Base-by-base conservation (phyloP, 2,329 filamentous ascomycete genomes). In the Sphaerulina populicola region DNA sequence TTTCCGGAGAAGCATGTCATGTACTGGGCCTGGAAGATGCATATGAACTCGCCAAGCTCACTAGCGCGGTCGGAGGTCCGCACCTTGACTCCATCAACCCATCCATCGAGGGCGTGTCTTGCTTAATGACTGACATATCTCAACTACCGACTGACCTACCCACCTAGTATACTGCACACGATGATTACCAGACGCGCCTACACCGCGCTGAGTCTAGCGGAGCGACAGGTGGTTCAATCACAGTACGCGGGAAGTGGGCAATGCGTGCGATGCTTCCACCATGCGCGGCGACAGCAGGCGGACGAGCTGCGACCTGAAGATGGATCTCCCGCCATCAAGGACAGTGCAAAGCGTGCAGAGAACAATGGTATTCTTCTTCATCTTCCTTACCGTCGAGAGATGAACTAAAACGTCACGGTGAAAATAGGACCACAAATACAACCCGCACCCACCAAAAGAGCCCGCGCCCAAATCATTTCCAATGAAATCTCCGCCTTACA, bases 401-500 rank as follows among this genome's bases (percentile, higher is more conserved):
- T 40, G 29, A 39, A 31, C 9, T 40, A 14, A 42, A 6, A 27
- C 12, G 37, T 14, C 37, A 15, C n/a, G 37, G 23, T 27, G 23
- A 27, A 29, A 40, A 53, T n/a, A n/a, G 51, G 41, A 36, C 38
- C 49, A 39, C 23, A 41, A 44, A 31, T 47, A 44, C 39, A 56
- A 44, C 15, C 47, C 42, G 15, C 8, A 12, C 23, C 46, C 6
- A 49, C 38, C 18, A 42, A 54, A 23, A 44, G 46, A 39, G 45
- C 51, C 41, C 58, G 61, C 29, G 58, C 60, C 29, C 52, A 58
- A 5, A 55, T 51, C 21, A 58, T 62, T 39, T 60, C 57, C 9
- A 58, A 59, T 44, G 61, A 63, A 52, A 44, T 62, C 15, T 56
- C 55, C 21, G 58, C 58, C 55, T 51, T 63, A 9, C 58, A 59